phyloP scores from a whole-genome alignment of 345 rosid genomes.

The Cochlearia excelsa region DNA sequence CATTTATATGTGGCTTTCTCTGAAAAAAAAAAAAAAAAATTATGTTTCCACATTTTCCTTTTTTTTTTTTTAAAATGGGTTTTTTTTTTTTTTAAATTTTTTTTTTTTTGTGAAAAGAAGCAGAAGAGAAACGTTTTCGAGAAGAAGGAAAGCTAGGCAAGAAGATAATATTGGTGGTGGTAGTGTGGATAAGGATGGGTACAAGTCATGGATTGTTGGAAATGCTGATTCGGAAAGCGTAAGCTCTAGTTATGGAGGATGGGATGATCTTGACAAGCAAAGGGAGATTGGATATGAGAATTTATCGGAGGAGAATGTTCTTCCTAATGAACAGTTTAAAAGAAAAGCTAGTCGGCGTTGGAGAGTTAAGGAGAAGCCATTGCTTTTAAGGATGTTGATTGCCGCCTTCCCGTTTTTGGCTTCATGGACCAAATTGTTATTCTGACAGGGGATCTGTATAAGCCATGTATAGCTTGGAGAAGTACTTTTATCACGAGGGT shows the following conservation, averaged over 20 bases:
- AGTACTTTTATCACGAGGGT: neutral
- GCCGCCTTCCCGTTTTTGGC: slow-evolving; percentile 76
- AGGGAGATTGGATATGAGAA: slow-evolving; percentile 22
- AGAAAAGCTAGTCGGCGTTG: slow-evolving; percentile 47
- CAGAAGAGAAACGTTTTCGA: slow-evolving; percentile 44
- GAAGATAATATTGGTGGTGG: slow-evolving; percentile 28
- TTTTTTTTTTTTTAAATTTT: no score
- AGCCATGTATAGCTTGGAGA: slow-evolving; percentile 13
- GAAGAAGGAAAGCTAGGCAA: slow-evolving; percentile 33
- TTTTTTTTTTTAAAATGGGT: no score
- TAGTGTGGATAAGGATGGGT: slow-evolving; percentile 37
- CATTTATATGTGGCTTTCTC: neutral
- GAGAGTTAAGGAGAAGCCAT: slow-evolving; percentile 65
- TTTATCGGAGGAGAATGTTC: slow-evolving; percentile 23
- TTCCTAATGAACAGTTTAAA: slow-evolving; percentile 31
- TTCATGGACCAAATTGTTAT: slow-evolving; percentile 63
- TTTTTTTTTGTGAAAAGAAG: slow-evolving; percentile 38
- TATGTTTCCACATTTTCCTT: neutral
- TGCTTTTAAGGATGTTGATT: slow-evolving; percentile 56
- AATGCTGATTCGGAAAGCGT: slow-evolving; percentile 34
- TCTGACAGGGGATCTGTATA: slow-evolving; percentile 33
- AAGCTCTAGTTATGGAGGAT: slow-evolving; percentile 56
- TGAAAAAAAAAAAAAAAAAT: neutral
- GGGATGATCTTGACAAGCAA: slow-evolving; percentile 71
- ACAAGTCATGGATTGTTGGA: slow-evolving; percentile 61